Conservation (phyloP, 2,329 filamentous ascomycete species). For the Thielaviopsis ethacetica region DNA sequence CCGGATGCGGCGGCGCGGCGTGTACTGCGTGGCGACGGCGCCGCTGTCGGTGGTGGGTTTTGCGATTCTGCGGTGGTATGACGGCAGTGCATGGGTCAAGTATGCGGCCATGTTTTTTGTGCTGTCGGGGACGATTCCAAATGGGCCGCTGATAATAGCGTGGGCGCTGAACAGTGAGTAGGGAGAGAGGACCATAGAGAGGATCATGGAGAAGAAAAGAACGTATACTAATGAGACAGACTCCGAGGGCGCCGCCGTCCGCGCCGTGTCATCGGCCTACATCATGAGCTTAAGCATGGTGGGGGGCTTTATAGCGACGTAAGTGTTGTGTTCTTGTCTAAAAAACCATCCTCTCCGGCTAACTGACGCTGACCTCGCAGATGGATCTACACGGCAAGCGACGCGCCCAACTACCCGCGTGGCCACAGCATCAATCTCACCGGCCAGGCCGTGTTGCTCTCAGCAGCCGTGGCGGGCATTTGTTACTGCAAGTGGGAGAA, state of each 20-base stretch:
- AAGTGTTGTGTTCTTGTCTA: conserved; percentile 15
- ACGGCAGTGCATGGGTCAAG: conserved; percentile 23
- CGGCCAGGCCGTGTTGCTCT: conserved; percentile 28
- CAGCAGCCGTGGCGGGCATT: conserved; percentile 31
- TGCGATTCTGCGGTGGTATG: conserved; percentile 31
- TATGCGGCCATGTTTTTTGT: conserved; percentile 40
- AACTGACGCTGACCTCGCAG: conserved; percentile 17
- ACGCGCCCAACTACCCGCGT: conserved; percentile 29
- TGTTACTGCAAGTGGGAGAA: conserved; percentile 35
- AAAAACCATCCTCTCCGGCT: too few species aligned
- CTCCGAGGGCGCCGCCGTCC: conserved; percentile 36
- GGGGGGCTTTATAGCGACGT: conserved; percentile 40
- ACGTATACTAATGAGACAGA: conserved; percentile 22
- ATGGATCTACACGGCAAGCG: conserved; percentile 34
- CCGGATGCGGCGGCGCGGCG: conserved; percentile 21
- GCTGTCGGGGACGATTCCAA: conserved; percentile 38
- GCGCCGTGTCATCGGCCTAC: conserved; percentile 38
- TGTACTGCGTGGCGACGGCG: conserved; percentile 25
- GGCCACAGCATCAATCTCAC: conserved; percentile 41
- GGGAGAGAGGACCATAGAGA: too few species aligned
- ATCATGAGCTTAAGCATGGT: conserved; percentile 38
- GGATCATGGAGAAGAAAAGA: too few species aligned
- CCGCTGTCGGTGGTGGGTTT: conserved; percentile 33
- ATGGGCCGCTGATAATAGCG: conserved; percentile 38
- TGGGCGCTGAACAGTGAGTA: conserved; percentile 39